Evolutionary conservation across 2,329 filamentous ascomycete species (phyloP).

Genomic region (Pseudogymnoascus sp.): DNA sequence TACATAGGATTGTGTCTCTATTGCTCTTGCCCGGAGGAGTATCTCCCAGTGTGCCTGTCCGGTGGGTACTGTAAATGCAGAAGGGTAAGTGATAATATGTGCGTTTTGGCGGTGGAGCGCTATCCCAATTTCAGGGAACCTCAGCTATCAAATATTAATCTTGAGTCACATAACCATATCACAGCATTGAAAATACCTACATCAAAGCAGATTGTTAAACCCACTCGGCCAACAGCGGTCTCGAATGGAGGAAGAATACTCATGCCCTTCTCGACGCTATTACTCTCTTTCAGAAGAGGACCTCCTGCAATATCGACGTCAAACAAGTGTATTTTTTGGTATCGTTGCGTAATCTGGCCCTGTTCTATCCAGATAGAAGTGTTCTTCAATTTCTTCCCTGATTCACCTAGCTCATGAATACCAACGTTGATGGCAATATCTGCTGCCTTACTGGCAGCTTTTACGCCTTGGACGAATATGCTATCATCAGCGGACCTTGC

Average conservation of each 20-base stretch:
- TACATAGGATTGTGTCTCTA: constrained; percentile 83
- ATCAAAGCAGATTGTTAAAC: constrained; percentile 83
- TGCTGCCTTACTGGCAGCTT: constrained; percentile 54
- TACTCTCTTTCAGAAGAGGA: constrained; percentile 52
- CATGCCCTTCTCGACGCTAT: constrained; percentile 59
- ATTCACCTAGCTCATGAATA: constrained; percentile 62
- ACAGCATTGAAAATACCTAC: constrained; percentile 27
- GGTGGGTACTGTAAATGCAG: constrained; percentile 81
- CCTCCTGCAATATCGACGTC: constrained; percentile 56
- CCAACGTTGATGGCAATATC: constrained; percentile 73
- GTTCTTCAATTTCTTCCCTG: constrained; percentile 49
- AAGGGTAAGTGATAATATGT: constrained; percentile 77
- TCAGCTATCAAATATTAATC: constrained; percentile 38
- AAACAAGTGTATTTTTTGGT: constrained; percentile 90
- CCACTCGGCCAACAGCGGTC: constrained; percentile 67
- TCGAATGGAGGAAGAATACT: constrained; percentile 60
- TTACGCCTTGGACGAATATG: constrained; percentile 69
- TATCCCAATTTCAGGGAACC: constrained; percentile 69
- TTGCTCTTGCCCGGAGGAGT: constrained; percentile 69
- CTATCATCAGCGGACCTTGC: constrained; percentile 57
- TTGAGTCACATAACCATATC: background rate
- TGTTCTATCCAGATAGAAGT: constrained; percentile 57
- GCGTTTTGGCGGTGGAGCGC: constrained; percentile 58
- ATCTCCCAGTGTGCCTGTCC: constrained; percentile 80
- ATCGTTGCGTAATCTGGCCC: constrained; percentile 53